These are phyloP conservation scores for Vanrija sp. DNA, from an alignment of 1,284 basidiomycete species.

Conservation along the genomic window DNA sequence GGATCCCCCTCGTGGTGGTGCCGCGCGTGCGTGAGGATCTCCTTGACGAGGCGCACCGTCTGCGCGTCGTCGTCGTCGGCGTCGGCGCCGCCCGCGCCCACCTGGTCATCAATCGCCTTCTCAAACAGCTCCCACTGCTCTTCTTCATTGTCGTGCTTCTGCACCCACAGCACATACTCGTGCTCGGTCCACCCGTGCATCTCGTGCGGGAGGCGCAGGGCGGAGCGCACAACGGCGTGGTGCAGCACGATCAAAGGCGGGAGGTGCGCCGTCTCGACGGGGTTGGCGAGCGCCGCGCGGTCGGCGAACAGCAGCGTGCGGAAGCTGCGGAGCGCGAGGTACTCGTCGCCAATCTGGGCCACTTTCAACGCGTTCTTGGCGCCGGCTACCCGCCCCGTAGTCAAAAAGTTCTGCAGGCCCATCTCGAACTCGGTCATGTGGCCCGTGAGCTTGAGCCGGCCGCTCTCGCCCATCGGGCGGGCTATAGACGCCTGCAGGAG, in stretches of 20 bases:
- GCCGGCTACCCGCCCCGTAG: conserved; percentile 52
- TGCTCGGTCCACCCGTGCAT: conserved; percentile 86
- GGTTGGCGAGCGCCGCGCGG: conserved; percentile 61
- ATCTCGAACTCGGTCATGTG: conserved; percentile 97
- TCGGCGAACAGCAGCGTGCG: conserved; percentile 78
- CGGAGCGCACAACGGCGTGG: conserved; percentile 84
- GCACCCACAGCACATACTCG: conserved; percentile 61
- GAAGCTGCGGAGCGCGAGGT: conserved; percentile 72
- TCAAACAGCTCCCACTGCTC: conserved; percentile 40
- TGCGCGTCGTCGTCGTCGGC: conserved; percentile 10
- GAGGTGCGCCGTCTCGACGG: conserved; percentile 63
- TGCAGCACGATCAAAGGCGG: conserved; percentile 81
- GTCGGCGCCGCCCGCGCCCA: conserved; percentile 3
- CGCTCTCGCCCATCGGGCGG: conserved; percentile 77
- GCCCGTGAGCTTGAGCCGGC: conserved; percentile 83
- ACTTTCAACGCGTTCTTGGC: conserved; percentile 61
- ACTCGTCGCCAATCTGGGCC: conserved; percentile 72
- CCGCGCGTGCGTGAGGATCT: conserved; percentile 14
- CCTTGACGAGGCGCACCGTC: conserved; percentile 6
- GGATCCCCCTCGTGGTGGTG: conserved; percentile 12
- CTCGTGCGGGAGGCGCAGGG: conserved; percentile 75
- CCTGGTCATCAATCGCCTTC: conserved; percentile 40
- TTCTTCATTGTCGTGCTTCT: conserved; percentile 38
- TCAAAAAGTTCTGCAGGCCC: conserved; percentile 71
- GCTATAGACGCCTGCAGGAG: conserved; percentile 84